Base-by-base conservation (phyloP, 495 filamentous ascomycete species). In the Hypomontagnella submonticulosa region DNA sequence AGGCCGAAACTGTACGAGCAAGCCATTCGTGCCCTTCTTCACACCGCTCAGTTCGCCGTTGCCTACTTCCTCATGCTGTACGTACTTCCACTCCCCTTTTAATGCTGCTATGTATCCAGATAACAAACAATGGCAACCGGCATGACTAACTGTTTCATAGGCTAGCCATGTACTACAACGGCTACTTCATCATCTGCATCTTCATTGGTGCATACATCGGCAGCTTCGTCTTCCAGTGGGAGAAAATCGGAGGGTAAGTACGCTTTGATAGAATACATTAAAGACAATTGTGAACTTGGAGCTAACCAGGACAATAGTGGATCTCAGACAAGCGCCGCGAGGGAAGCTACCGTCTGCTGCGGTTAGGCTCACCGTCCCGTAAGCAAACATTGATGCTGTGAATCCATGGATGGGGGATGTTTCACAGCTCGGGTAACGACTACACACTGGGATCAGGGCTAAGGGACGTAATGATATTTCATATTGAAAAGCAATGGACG, bases 41-140 rank as follows among this genome's bases (percentile, higher is more conserved):
- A 90, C 67, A 87, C 83, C 77, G 10, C 83, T 19, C 87, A 90
- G 68, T 90, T 90, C 70, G 84, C 83, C 0, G 84, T 89, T 7
- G 88, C 87, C 12, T 92, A 90, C 72, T 82, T 90, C 61, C 70
- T 90, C 54, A 90, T 90, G 87, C 71, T 90, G 67, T 65, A 54
- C 3, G 61, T 65, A 6, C 20, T 13, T 11, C 16, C 80, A 9
- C 16, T 20, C 13, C 7, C 4, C 27, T 1, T 13, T n/a, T 19
- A 20, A 90, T 90, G 87, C 71, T 90, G 67, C 6, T 65, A 54
- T 1, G 61, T 65, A 18, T 13, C 4, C 27, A 15, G 23, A n/a
- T 48, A 32, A 10, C 30, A 38, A 20, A 47, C 30, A 34, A 37
- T 30, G 15, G 8, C 23, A 18, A 37, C 10, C 32, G n/a, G 16